Base-by-base conservation (phyloP, 2,329 filamentous ascomycete species). In the Hypoxylon sp. region DNA sequence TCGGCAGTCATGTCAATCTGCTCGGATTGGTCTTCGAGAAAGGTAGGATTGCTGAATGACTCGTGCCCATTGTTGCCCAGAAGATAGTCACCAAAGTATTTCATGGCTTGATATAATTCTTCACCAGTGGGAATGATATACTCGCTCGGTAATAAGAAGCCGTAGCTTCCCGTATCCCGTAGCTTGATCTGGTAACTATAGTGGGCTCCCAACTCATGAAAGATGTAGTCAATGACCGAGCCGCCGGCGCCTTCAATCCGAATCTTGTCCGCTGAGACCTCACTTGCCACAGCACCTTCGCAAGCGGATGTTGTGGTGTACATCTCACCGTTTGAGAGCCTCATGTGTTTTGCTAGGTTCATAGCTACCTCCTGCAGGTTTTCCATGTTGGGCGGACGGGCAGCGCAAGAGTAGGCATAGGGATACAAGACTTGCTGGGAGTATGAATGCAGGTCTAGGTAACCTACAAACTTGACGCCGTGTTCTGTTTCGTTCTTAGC, bases 151-250 rank as follows among this genome's bases (percentile, higher is more conserved):
- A 98, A 81, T 49, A 99, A 80, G 75, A 98, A 99, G 0, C 95
- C 95, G 75, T 98, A 98, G 75, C 89, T 95, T 8, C 95, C 95
- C 0, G 91, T 95, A 76, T 99, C 95, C 50, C 95, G 85, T 26
- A 99, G 82, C 80, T 98, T 98, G 79, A 95, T 90, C 81, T 98
- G 95, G 76, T 96, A 98, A 61, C 93, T 91, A 76, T 92, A 97
- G 66, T 87, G 89, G 17, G 94, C 91, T 48, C 85, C 82, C 64
- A 98, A 79, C 72, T 96, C 91, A 71, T 97, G 92, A 75, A 97
- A 97, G 78, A 99, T 97, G 88, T 92, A 98, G 78, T 98, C 95
- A 43, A 98, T 87, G 1, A 92, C 92, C 50, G 91, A 94, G 2
- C 94, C 94, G 39, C 94, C 94, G 3, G 89, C 88, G 0, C 86